These are phyloP conservation scores for Flaveria sonorensis DNA, from an alignment of 129 eudicot species.

Conservation along the genomic window DNA sequence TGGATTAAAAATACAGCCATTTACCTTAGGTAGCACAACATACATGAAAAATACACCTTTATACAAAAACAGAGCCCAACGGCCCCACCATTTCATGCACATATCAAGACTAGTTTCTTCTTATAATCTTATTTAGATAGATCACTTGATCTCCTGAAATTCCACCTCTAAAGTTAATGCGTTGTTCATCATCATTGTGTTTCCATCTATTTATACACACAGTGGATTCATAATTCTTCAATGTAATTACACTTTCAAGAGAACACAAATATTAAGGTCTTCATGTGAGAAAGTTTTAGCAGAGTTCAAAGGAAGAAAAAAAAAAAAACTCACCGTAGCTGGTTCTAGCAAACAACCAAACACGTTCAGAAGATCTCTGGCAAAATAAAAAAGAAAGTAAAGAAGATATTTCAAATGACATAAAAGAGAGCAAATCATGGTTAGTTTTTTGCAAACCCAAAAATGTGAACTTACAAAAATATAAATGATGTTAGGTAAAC, in stretches of 20 bases:
- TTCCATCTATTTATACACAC: neutral
- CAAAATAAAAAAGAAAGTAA: slow-evolving; percentile 20
- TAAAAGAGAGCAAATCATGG: neutral
- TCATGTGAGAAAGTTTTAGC: slow-evolving; percentile 1
- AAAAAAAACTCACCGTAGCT: slow-evolving; percentile 66
- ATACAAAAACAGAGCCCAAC: neutral
- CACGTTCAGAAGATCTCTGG: slow-evolving; percentile 76
- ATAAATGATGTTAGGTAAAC: neutral
- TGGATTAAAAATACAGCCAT: slow-evolving; percentile 21
- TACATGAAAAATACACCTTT: neutral
- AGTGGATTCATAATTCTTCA: neutral
- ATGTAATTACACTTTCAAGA: neutral
- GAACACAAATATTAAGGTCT: neutral
- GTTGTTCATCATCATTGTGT: neutral
- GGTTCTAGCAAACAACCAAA: slow-evolving; percentile 90
- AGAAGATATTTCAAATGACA: slow-evolving; percentile 3
- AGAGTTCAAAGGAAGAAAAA: neutral
- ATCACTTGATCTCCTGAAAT: neutral
- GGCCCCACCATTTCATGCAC: neutral
- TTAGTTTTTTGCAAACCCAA: neutral
- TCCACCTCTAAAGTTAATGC: neutral
- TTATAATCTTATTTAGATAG: neutral
- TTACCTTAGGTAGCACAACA: neutral
- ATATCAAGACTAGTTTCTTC: neutral
- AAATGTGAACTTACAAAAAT: neutral